phyloP scores from a whole-genome alignment of 257 asterid species.

The Verbascum thapsus region DNA sequence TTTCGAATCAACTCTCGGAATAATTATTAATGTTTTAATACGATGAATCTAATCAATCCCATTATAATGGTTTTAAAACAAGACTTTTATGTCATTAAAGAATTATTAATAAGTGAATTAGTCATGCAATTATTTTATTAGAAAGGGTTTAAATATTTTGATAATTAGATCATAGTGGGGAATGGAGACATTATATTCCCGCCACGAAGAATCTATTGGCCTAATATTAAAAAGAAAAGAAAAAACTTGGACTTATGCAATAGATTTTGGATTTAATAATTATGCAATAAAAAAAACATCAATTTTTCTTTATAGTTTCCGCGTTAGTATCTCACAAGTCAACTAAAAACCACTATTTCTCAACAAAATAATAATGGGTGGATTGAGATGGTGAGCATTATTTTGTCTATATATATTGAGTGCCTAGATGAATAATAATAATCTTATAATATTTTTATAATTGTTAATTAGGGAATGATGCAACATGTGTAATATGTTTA shows the following conservation, averaged over 20 bases:
- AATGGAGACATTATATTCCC: conserved; percentile 8
- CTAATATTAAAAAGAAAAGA: neutral
- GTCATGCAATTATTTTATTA: too few species aligned
- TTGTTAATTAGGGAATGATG: too few species aligned
- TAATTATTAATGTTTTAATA: too few species aligned
- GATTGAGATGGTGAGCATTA: neutral
- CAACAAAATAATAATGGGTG: neutral
- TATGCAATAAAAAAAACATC: too few species aligned
- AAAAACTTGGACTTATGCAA: neutral
- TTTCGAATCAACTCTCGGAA: too few species aligned
- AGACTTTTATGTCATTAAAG: neutral
- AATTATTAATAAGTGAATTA: too few species aligned
- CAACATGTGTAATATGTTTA: too few species aligned
- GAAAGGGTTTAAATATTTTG: too few species aligned
- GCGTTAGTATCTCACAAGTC: conserved; percentile 38
- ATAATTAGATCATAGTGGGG: conserved; percentile 24
- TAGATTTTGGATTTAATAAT: neutral
- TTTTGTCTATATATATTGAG: too few species aligned
- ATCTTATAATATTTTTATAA: too few species aligned
- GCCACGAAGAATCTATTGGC: neutral
- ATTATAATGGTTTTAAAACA: neutral
- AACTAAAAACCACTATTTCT: neutral
- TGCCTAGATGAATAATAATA: too few species aligned
- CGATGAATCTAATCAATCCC: too few species aligned
- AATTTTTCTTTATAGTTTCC: conserved; percentile 28